phyloP scores from a whole-genome alignment of 306 rosid species.

The Pterocarpus santalinus region DNA sequence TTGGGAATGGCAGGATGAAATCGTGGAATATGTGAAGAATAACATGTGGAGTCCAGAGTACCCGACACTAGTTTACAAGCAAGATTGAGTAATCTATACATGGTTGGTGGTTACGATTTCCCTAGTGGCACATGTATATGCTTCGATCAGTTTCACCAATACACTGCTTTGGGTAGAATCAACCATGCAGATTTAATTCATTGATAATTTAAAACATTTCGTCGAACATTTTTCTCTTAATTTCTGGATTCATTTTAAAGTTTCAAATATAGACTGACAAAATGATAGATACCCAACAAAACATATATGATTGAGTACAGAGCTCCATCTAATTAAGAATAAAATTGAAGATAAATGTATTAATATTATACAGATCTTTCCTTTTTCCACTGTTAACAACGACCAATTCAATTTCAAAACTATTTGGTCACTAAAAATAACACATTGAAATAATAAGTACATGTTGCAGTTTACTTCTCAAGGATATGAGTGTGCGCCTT shows the following conservation, averaged over 20 bases:
- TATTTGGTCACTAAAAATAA: not conserved
- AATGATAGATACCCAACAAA: not conserved
- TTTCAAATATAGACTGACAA: not conserved
- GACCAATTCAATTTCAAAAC: not conserved
- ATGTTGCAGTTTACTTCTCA: no score
- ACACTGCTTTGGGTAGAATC: constrained; percentile 17
- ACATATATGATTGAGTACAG: not conserved
- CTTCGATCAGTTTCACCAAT: not conserved
- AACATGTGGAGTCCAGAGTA: constrained; percentile 97
- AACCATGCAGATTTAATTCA: constrained; percentile 11
- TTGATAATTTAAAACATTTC: constrained; percentile 12
- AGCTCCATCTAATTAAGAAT: not conserved
- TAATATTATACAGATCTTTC: not conserved
- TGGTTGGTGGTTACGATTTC: constrained; percentile 15
- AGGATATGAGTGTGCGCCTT: no score
- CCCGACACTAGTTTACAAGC: constrained; percentile 78
- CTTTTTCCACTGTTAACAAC: not conserved
- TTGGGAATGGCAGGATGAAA: constrained; percentile 74
- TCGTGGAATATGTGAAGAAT: constrained; percentile 66
- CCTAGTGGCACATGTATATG: not conserved
- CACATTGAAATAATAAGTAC: no score
- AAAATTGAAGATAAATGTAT: not conserved
- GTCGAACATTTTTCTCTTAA: not conserved
- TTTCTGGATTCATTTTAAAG: not conserved
- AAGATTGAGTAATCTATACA: constrained; percentile 57